Evolutionary conservation across 305 asterid genomes (phyloP), one percentile per base, ranked within the genome.

Genomic region (Striga hermonthica): DNA sequence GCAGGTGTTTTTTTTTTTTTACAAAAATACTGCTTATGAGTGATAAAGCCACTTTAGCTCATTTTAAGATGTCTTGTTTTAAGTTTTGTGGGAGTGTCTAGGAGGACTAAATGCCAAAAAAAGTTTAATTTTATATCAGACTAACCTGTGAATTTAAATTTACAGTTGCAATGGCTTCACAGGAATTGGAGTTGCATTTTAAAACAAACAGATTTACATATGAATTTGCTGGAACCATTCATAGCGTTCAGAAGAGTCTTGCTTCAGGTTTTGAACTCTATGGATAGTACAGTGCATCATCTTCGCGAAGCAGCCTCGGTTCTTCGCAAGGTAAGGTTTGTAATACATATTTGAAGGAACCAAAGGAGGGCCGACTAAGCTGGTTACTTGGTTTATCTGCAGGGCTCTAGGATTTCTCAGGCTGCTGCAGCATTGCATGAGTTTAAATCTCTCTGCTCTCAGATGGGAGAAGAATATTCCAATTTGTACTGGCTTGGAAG

Each of bases 401-500:
- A 92, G 98, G 98, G 96, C 59, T 71, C 86, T 52, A 82, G 89
- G 73, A 83, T 81, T 79, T 92, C 98, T 65, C 95, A 87, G 82
- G 96, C 98, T 62, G 95, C 96, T 75, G 94, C 97, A 67, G 89
- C 91, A 56, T 79, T 88, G 75, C 96, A 92, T 74, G 97, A 90
- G 78, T 86, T 89, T 72, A 88, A 86, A 86, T 78, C 80, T 60
- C 80, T 86, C 57, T 87, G 95, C 74, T 67, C 90, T 60, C 95
- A 78, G 63, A 75, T 74, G 72, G 87, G 84, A 77, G 91, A 79
- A 77, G 89, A 75, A 11, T 47, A 76, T 77, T 80, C 94, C 60
- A 81, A 75, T 59, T 75, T 90, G 70, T 90, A 89, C 80, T 90
- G 95, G 96, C 88, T 78, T 68, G 97, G 98, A 82, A 88, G 96